Evolutionary conservation across 2,329 filamentous ascomycete genomes (phyloP), one percentile per base, ranked within the genome.

Genomic region (Arthrinium phaeospermum): DNA sequence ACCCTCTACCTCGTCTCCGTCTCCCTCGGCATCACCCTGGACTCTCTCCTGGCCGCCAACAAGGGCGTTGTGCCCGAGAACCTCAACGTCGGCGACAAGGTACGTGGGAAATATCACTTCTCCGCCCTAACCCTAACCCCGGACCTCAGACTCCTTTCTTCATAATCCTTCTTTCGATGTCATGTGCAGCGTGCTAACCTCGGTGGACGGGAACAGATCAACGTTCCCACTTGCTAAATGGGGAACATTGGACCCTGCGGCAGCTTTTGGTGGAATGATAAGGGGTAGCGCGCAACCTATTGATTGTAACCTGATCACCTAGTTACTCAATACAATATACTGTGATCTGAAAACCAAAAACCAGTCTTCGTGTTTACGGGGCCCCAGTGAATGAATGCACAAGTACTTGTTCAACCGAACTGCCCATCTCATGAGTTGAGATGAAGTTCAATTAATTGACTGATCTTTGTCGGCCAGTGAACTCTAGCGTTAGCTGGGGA

Each of bases 311-410:
- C 30, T 24, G 57, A 5, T 6, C 34, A 41, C 8, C 34, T 24
- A 41, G 34, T 64, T 64, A 64, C 57, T 64, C 34, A 64, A 64
- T 64, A 41, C 19, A 64, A 41, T 64, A 64, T n/a, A 64, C 34
- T 41, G 57, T 41, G 57, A 41, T 30, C 34, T 24, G 57, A 41
- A 24, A 64, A 64, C 30, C 34, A 14, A n/a, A 49, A n/a, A 49
- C 22, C 22, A 49, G 46, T n/a, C 46, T 19, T 64, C 34, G 30
- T 41, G 10, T 10, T 5, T 2, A n/a, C 19, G 22, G 7, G 4
- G 7, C 22, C n/a, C 19, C n/a, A 49, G 22, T 49, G 19, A 22
- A 41, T 49, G 19, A 22, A 41, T 41, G 37, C 10, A 41, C 37
- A n/a, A 3, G 7, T 7, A n/a, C 1, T 5, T 27, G 8, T 41